Conservation (phyloP, 192 early-diverging fungal species). For the Backusella luteola region DNA sequence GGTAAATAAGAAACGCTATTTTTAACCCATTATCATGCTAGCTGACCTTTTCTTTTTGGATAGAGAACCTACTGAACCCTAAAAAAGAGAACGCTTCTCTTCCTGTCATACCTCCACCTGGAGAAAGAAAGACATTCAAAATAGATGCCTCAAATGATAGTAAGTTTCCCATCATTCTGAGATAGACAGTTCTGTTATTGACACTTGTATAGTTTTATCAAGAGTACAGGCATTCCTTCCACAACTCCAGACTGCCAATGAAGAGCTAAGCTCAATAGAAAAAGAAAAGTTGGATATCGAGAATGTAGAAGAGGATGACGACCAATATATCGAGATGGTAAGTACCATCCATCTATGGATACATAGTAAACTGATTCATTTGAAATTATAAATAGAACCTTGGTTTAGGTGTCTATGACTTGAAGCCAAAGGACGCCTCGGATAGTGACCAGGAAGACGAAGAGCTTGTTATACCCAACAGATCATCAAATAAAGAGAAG, state of each 20-base stretch:
- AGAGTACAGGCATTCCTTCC: slow-evolving; percentile 49
- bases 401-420: slow-evolving; percentile 49
- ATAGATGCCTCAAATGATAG: slow-evolving; percentile 37
- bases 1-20: not conserved
- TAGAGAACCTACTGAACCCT: not conserved
- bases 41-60: not conserved
- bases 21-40: not conserved
- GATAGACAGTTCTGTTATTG: no score
- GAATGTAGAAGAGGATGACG: slow-evolving; percentile 47
- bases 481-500: not conserved
- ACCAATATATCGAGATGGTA: slow-evolving; percentile 58
- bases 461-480: slow-evolving; percentile 19
- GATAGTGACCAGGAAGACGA: slow-evolving; percentile 23
- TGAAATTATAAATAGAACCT: slow-evolving; percentile 28
- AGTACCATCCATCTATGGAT: not conserved
- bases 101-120: slow-evolving; percentile 29
- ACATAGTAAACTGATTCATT: no score
- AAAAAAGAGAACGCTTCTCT: not conserved
- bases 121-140: slow-evolving; percentile 44
- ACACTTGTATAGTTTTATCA: slow-evolving; percentile 32
- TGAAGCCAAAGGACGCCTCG: slow-evolving; percentile 28
- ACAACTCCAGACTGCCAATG: slow-evolving; percentile 43
- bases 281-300: slow-evolving; percentile 54
- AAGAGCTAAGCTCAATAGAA: slow-evolving; percentile 37
- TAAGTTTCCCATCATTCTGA: not conserved